Base-by-base conservation (phyloP, 1,284 basidiomycete genomes). In the Ustilago nuda region DNA sequence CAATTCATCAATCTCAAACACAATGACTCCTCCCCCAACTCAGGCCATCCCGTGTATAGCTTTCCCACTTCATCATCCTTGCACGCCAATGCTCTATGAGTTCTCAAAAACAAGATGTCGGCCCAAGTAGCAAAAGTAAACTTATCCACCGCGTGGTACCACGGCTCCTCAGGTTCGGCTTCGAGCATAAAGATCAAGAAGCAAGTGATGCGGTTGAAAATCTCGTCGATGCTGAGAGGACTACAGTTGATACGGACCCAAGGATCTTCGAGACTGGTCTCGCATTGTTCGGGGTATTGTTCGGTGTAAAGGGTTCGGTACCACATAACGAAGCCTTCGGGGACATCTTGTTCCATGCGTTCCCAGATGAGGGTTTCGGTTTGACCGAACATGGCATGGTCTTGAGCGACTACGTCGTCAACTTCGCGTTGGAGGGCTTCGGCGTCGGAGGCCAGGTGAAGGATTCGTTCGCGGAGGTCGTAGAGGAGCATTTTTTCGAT, bases 151-250 rank as follows among this genome's bases (percentile, higher is more conserved):
- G 5, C 1, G n/a, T 33, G 54, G 13, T 52, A 15, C 5, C 1
- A 27, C 11, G 32, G 30, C 17, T 51, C 33, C 11, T 50, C 48
- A 17, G 48, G 48, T 50, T 8, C 27, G 27, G 30, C n/a, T 4
- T 57, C 19, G 45, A 63, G 48, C n/a, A 45, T 33, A 17, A 12
- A 32, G 17, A 41, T 50, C 27, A 57, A 36, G 27, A 36, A 63
- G 48, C 39, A 30, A 7, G 54, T 63, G 61, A 63, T 51, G 46
- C 61, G 61, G 11, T 56, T 36, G 39, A 56, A 63, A 6, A 63
- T 36, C 23, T 63, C 61, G 54, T 63, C 55, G 9, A 63, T 30
- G 39, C 19, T 32, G n/a, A 39, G 37, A 0, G n/a, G 32, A 27
- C 23, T 30, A 19, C 45, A 35, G 33, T n/a, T 23, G 45, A 63